phyloP scores from a whole-genome alignment of 495 filamentous ascomycete genomes.

The Penicillium egyptiacum region DNA sequence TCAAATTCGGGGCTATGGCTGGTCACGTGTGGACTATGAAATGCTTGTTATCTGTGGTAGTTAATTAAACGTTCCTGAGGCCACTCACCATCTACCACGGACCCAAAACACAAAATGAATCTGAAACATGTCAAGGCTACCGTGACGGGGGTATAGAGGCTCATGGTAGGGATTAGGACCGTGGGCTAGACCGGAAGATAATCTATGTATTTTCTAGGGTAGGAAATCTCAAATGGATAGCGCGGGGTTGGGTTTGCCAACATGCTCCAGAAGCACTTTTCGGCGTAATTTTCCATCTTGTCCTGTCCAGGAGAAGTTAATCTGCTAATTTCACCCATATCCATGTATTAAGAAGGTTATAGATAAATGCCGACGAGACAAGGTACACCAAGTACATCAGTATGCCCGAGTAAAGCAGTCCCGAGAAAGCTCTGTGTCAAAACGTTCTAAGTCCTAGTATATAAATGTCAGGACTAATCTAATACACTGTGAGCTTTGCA shows the following conservation, averaged over 20 bases:
- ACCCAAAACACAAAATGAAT: not conserved
- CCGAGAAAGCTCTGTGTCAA: not conserved
- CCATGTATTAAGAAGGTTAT: not conserved
- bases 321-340: not conserved
- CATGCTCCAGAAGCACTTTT: not conserved
- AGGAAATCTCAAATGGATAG: not conserved
- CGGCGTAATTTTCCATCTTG: not conserved
- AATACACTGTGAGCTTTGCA: not conserved
- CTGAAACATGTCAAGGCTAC: too few relatives aligned
- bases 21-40: not conserved
- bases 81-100: too few relatives aligned
- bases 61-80: too few relatives aligned
- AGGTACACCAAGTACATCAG: not conserved
- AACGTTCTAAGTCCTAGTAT: not conserved
- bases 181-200: not conserved
- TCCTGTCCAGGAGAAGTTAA: not conserved
- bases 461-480: not conserved
- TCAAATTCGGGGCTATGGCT: not conserved
- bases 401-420: not conserved
- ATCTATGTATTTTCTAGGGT: not conserved
- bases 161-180: not conserved
- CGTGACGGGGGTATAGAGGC: not conserved
- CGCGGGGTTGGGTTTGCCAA: not conserved
- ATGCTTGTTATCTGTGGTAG: not conserved
- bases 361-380: too few relatives aligned